phyloP scores from a whole-genome alignment of 2,329 filamentous ascomycete genomes.

The Beauveria caledonica region DNA sequence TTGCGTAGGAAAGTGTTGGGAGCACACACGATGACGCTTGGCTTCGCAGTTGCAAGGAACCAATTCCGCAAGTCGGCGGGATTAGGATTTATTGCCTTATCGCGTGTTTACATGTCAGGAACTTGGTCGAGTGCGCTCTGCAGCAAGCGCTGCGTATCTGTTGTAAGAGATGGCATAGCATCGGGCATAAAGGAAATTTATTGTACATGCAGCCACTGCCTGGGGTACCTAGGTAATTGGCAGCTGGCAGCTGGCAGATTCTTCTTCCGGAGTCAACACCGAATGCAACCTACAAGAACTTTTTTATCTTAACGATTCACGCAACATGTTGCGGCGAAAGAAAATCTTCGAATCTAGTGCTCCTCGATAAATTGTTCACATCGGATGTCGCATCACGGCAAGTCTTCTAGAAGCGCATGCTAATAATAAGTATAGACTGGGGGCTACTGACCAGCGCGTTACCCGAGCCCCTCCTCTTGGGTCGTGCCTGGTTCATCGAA shows the following conservation, averaged over 20 bases:
- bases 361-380: not conserved
- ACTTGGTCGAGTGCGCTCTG: too few species aligned
- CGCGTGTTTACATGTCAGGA: too few species aligned
- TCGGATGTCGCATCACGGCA: not conserved
- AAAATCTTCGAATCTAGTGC: too few species aligned
- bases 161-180: not conserved
- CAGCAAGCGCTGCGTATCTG: not conserved
- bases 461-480: not conserved
- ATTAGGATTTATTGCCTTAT: too few species aligned
- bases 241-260: not conserved
- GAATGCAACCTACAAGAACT: not conserved
- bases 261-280: not conserved
- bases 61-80: too few species aligned
- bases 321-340: not conserved
- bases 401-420: not conserved
- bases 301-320: not conserved
- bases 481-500: conserved; percentile 1
- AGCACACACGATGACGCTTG: too few species aligned
- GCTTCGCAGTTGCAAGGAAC: too few species aligned
- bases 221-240: too few species aligned
- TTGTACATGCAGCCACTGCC: too few species aligned
- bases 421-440: not conserved
- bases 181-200: too few species aligned
- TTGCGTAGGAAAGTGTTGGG: too few species aligned
- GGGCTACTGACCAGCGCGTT: not conserved